A percentile compares a stretch with the other conserved stretches of the same genome.
Conservation (phyloP, 345 rosid species). For the Heritiera fomes region DNA sequence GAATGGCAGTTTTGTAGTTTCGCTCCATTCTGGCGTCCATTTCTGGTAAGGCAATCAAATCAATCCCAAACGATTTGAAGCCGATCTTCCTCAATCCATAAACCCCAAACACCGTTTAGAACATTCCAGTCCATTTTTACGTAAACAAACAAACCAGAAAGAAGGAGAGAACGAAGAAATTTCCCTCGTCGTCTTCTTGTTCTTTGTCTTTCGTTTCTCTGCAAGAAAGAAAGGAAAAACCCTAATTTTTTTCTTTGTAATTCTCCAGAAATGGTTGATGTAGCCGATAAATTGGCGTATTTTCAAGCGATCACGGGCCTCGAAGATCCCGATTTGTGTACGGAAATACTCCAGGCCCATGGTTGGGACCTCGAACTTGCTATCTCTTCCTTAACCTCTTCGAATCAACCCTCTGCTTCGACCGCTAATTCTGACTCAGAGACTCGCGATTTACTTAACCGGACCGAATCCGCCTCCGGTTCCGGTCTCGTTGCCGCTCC, state of each 20-base stretch:
- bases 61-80: neutral
- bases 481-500: conserved; percentile 28
- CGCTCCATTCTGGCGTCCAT: neutral
- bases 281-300: conserved; percentile 80
- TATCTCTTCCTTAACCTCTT: conserved; percentile 76
- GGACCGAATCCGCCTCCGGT: conserved; percentile 21
- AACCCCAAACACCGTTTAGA: neutral
- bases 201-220: neutral
- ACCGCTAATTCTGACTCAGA: conserved; percentile 28
- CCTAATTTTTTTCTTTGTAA: neutral
- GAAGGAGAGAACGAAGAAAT: neutral
- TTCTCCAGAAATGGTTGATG: conserved; percentile 63
- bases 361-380: conserved; percentile 99
- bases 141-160: neutral
- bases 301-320: conserved; percentile 96
- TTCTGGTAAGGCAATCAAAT: neutral
- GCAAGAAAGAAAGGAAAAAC: neutral
- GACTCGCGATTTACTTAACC: conserved; percentile 28
- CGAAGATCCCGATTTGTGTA: conserved; percentile 86
- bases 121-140: conserved; percentile 11
- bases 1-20: conserved; percentile 6
- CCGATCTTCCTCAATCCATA: neutral
- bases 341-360: conserved; percentile 95
- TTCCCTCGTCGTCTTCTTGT: neutral
- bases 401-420: conserved; percentile 28